phyloP scores from a whole-genome alignment of 148 eudicot species.

The Camellia japonica region DNA sequence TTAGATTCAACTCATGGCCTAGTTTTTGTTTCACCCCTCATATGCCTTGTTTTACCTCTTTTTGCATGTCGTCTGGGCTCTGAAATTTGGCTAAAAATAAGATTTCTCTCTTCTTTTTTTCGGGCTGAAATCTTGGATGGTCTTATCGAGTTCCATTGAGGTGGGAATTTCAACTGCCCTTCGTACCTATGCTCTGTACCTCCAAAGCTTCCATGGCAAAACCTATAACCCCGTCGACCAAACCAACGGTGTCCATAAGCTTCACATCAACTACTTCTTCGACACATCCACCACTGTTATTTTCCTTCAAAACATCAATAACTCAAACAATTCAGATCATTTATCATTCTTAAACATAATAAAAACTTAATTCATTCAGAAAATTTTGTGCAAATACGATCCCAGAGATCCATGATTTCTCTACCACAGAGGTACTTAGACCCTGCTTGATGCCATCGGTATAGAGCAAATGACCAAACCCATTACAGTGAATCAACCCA shows the following conservation, averaged over 20 bases:
- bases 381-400: slow-evolving; percentile 70
- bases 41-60: no score
- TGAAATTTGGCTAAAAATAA: no score
- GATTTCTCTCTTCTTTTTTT: no score
- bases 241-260: slow-evolving; percentile 83
- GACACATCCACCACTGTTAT: slow-evolving; percentile 68
- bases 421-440: slow-evolving; percentile 57
- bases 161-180: slow-evolving; percentile 55
- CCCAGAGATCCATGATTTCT: slow-evolving; percentile 89
- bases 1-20: no score
- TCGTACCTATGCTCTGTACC: slow-evolving; percentile 52
- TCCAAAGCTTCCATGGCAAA: slow-evolving; percentile 72
- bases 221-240: slow-evolving; percentile 74
- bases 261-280: slow-evolving; percentile 58
- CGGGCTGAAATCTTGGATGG: slow-evolving; percentile 21
- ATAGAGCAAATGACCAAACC: slow-evolving; percentile 71
- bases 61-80: no score
- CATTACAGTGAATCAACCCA: slow-evolving; percentile 82
- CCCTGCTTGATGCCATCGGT: slow-evolving; percentile 76
- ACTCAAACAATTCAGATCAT: no score
- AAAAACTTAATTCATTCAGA: slow-evolving; percentile 14
- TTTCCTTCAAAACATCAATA: slow-evolving; percentile 24
- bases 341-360: no score
- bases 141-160: slow-evolving; percentile 49
- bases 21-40: no score